Evolutionary conservation across 495 filamentous ascomycete species (phyloP).

Genomic region (Friedmanniomyces simplex): DNA sequence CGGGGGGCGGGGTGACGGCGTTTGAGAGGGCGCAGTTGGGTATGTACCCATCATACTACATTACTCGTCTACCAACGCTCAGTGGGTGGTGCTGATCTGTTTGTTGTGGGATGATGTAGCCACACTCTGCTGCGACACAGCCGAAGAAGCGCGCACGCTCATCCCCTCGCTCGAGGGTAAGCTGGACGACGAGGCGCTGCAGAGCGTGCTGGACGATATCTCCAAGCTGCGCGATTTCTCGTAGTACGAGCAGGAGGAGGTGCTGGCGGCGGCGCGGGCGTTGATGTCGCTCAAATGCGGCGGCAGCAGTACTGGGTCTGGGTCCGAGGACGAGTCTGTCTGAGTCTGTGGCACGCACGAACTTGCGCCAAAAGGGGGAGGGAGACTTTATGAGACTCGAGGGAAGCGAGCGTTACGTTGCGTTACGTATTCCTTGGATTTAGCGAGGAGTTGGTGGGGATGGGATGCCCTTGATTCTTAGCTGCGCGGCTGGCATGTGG

Average conservation of each 20-base stretch:
- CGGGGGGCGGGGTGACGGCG: conserved; percentile 68
- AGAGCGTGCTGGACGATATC: conserved; percentile 83
- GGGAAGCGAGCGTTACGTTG: background rate
- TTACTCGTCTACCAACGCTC: background rate
- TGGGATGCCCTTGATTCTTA: background rate
- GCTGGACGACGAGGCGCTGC: conserved; percentile 74
- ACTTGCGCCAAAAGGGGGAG: background rate
- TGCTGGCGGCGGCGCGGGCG: background rate
- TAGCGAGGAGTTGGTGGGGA: background rate
- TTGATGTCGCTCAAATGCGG: background rate
- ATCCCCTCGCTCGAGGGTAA: conserved; percentile 85
- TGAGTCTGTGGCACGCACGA: no score
- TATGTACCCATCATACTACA: conserved; percentile 34
- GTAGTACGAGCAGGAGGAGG: background rate
- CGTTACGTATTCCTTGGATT: background rate
- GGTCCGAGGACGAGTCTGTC: background rate
- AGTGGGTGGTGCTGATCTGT: background rate
- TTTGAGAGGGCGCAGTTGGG: conserved; percentile 92
- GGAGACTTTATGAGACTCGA: background rate
- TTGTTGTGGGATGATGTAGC: conserved; percentile 45
- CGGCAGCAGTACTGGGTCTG: background rate
- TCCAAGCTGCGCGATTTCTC: conserved; percentile 48
- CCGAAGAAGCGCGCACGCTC: conserved; percentile 91
- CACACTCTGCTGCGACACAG: conserved; percentile 78
- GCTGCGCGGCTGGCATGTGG: no score